Evolutionary conservation across 768 basidiomycete species (phyloP).

Genomic region (Lyophyllum decastes): DNA sequence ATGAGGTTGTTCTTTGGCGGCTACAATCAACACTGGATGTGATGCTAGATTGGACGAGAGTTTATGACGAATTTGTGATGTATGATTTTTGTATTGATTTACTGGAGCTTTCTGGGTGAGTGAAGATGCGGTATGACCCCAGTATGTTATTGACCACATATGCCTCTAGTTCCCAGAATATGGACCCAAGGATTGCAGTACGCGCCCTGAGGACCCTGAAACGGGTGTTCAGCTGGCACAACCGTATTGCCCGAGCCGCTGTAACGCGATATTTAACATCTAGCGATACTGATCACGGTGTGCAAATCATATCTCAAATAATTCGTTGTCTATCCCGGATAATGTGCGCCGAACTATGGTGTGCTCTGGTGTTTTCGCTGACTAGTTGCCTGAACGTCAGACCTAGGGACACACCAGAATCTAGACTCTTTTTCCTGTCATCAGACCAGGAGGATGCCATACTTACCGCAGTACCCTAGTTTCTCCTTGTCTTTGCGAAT

Average conservation of each 20-base stretch:
- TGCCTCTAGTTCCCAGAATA: conserved; percentile 3
- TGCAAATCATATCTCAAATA: conserved; percentile 6
- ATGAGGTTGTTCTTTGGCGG: background rate
- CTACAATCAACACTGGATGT: conserved; percentile 5
- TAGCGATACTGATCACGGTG: background rate
- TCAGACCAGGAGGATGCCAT: background rate
- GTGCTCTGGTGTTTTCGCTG: too few relatives aligned
- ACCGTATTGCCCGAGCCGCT: background rate
- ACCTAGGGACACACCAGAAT: conserved; percentile 6
- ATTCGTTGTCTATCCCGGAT: background rate
- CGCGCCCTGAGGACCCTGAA: conserved; percentile 3
- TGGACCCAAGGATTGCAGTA: background rate
- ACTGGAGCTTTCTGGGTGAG: conserved; percentile 10
- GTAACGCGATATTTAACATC: conserved; percentile 1
- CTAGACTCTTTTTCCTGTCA: background rate
- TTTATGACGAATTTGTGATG: conserved; percentile 4
- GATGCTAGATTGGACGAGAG: conserved; percentile 3
- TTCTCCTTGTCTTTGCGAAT: conserved; percentile 4
- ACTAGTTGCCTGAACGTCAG: too few relatives aligned
- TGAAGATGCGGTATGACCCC: background rate
- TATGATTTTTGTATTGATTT: conserved; percentile 9
- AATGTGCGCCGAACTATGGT: background rate
- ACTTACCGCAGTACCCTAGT: background rate
- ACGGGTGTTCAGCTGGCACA: background rate
- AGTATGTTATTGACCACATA: background rate